Conservation (phyloP, 2,329 filamentous ascomycete species). For the Penicillium frequentans region DNA sequence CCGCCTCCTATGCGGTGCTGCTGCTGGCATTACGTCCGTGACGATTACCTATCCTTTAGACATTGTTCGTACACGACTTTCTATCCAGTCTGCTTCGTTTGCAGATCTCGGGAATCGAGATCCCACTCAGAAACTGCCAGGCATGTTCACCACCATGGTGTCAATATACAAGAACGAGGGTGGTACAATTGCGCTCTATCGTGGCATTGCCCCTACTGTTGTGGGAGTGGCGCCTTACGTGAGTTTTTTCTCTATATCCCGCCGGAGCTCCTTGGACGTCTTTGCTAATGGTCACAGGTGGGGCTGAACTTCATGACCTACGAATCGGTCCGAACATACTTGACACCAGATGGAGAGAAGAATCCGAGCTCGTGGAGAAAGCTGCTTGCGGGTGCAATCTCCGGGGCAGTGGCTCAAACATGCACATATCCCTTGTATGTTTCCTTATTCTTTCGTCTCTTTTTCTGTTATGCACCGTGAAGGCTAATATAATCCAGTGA, state of each 20-base stretch:
- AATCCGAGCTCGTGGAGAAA: conserved; percentile 80
- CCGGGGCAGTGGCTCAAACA: conserved; percentile 94
- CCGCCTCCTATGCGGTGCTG: conserved; percentile 83
- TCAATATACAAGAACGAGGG: conserved; percentile 91
- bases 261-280: background rate
- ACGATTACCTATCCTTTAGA: conserved; percentile 94
- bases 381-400: conserved; percentile 84
- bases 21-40: conserved; percentile 93
- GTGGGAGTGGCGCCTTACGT: conserved; percentile 95
- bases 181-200: conserved; percentile 80
- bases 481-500: conserved; percentile 57
- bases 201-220: conserved; percentile 90
- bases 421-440: conserved; percentile 96
- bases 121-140: conserved; percentile 66
- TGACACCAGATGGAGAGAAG: conserved; percentile 84
- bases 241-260: conserved; percentile 26
- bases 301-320: conserved; percentile 99
- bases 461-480: background rate
- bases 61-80: conserved; percentile 92
- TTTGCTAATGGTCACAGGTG: conserved; percentile 56
- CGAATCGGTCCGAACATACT: conserved; percentile 77
- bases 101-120: conserved; percentile 66
- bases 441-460: background rate
- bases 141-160: conserved; percentile 84
- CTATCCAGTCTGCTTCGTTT: conserved; percentile 97